Conservation (phyloP, 2,329 filamentous ascomycete genomes). For the Botryosphaeria dothidea region DNA sequence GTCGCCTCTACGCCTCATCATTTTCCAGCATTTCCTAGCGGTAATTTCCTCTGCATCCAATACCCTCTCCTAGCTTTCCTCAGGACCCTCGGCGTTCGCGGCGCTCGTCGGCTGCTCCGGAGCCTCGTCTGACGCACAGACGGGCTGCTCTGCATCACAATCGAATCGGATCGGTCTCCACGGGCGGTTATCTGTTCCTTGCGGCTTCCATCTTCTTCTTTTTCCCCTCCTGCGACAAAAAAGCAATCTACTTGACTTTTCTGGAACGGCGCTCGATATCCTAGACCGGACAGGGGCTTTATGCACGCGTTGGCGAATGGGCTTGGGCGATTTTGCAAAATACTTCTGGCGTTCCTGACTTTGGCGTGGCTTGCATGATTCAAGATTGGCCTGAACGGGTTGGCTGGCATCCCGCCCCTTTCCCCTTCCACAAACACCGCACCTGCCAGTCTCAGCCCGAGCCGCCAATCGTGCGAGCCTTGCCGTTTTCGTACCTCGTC, state of each 20-base stretch:
- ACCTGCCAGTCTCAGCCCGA: conserved; percentile 1
- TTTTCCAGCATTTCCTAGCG: too few relatives aligned
- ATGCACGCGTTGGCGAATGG: conserved; percentile 19
- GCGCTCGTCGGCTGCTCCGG: conserved; percentile 17
- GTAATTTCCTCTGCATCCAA: conserved; percentile 8
- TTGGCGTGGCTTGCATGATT: conserved; percentile 18
- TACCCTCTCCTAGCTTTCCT: background rate
- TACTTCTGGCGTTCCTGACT: conserved; percentile 18
- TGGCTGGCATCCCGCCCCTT: conserved; percentile 10
- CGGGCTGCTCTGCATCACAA: conserved; percentile 14
- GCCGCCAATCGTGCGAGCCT: background rate
- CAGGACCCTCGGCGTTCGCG: background rate
- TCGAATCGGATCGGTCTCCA: conserved; percentile 24
- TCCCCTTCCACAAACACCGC: conserved; percentile 3
- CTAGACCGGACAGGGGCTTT: conserved; percentile 17
- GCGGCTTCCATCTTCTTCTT: conserved; percentile 21
- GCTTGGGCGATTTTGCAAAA: conserved; percentile 18
- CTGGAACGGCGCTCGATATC: conserved; percentile 20
- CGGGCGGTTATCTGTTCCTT: conserved; percentile 22
- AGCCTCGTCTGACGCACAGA: conserved; percentile 18
- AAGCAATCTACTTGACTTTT: conserved; percentile 18
- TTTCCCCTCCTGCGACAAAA: conserved; percentile 19
- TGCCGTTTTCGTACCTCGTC: background rate
- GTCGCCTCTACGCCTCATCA: background rate
- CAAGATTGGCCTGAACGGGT: conserved; percentile 14